phyloP scores from a whole-genome alignment of 768 basidiomycete species.

The Asterophora lycoperdoides region DNA sequence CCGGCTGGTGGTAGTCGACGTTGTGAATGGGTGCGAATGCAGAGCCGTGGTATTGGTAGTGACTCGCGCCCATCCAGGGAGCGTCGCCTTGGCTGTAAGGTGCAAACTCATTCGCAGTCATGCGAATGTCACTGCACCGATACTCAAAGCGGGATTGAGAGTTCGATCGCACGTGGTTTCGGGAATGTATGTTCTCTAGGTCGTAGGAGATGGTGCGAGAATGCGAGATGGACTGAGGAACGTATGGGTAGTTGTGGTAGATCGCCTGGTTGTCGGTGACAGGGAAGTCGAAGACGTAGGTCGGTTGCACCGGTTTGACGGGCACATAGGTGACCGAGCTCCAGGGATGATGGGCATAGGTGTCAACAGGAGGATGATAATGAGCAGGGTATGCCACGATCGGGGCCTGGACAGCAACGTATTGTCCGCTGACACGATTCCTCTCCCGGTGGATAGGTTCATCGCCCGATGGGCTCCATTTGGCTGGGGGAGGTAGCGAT shows the following conservation, averaged over 20 bases:
- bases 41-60: slow-evolving; percentile 39
- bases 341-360: slow-evolving; percentile 38
- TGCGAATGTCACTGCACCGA: slow-evolving; percentile 41
- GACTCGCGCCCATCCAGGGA: slow-evolving; percentile 41
- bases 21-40: slow-evolving; percentile 39
- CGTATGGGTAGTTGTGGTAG: slow-evolving; percentile 37
- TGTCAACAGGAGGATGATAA: slow-evolving; percentile 32
- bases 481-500: slow-evolving; percentile 64
- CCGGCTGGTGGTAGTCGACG: slow-evolving; percentile 39
- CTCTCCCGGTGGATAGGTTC: slow-evolving; percentile 62
- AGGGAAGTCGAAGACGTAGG: slow-evolving; percentile 36
- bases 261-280: slow-evolving; percentile 25
- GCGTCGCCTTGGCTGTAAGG: slow-evolving; percentile 32
- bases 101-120: slow-evolving; percentile 39
- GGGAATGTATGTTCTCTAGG: slow-evolving; percentile 42
- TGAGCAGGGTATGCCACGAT: slow-evolving; percentile 34
- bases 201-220: slow-evolving; percentile 54
- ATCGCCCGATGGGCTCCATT: slow-evolving; percentile 79
- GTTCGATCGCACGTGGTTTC: slow-evolving; percentile 54
- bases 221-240: slow-evolving; percentile 36
- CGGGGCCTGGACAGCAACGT: slow-evolving; percentile 60
- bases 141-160: slow-evolving; percentile 58
- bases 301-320: slow-evolving; percentile 32
- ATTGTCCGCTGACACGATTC: slow-evolving; percentile 50
- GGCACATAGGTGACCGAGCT: slow-evolving; percentile 30